Base-by-base conservation (phyloP, 176 grass and related monocot species). In the Juncus effusus region DNA sequence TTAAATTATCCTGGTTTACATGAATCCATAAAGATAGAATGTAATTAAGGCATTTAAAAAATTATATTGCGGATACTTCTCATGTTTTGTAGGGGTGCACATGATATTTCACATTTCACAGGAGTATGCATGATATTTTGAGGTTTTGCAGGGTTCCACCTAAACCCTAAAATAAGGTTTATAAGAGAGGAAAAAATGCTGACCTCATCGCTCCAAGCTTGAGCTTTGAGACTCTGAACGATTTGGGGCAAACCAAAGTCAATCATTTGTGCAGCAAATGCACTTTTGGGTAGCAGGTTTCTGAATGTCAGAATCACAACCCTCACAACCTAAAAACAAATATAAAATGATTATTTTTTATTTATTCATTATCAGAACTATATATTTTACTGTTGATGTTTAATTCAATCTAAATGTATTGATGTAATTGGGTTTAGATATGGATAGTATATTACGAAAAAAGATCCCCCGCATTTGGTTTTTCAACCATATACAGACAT, bases 161-260 rank as follows among this genome's bases (percentile, higher is more conserved):
- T 28, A 28, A 28, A 28, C 19, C 19, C 19, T 28, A 28, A 28
- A 28, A 28, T 28, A 28, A 1, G 19, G 19, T 28, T 28, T 28
- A 28, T 28, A 28, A 28, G 19, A 28, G 19, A 28, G 19, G 19
- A 1, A 1, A 28, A 28, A 28, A 28, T 28, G 19, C 19, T 78
- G 73, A 93, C 94, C 94, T 99, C 94, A 82, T 99, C 94, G 70
- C 76, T 87, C 94, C 94, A 99, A 77, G 89, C 89, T 69, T 99
- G 94, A 76, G 83, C 85, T 87, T 99, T 99, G 69, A 99, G 79
- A 74, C 77, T 93, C 54, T 99, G 94, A 38, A 93, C 83, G 75
- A 90, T 84, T 62, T 93, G 89, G 0, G 85, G 88, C 78, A 99
- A 82, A 55, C 94, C 85, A 63, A 99, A 85, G 79, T 99, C 88